These are phyloP conservation scores for Triadica sebifera DNA, from an alignment of 345 rosid species.

Conservation along the genomic window DNA sequence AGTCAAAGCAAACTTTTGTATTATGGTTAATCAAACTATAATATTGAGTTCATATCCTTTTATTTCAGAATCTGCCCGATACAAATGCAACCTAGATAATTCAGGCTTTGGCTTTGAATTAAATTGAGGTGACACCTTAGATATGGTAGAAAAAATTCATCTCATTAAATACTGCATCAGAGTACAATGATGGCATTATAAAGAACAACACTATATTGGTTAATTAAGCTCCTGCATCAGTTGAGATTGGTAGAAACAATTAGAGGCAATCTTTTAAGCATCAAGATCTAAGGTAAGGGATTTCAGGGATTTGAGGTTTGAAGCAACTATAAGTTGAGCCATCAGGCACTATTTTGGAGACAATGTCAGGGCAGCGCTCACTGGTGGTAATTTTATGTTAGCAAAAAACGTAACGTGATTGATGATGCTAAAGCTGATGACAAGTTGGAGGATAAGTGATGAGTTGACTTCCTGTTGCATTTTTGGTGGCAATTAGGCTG, in stretches of 20 bases:
- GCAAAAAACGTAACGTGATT: not conserved
- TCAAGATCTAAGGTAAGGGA: not conserved
- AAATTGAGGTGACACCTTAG: not conserved
- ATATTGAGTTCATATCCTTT: not conserved
- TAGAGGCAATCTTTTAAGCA: not conserved
- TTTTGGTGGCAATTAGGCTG: not conserved
- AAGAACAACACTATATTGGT: not conserved
- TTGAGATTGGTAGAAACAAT: not conserved
- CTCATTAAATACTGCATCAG: not conserved
- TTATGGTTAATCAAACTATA: not conserved
- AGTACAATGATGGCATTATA: not conserved
- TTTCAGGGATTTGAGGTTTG: not conserved
- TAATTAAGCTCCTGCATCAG: not conserved
- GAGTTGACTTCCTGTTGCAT: not conserved
- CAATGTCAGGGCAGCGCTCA: not conserved
- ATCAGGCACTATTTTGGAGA: not conserved
- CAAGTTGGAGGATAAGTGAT: not conserved
- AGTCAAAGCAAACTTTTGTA: not conserved
- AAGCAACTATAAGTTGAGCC: not conserved
- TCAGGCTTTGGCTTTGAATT: slow-evolving; percentile 1
- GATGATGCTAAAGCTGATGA: not conserved
- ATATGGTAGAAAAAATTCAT: not conserved
- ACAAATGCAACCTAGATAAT: not conserved
- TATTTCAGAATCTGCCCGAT: not conserved
- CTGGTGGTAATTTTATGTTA: not conserved